Base-by-base conservation (phyloP, 192 early-diverging fungal genomes). In the Oehlia diaphana region DNA sequence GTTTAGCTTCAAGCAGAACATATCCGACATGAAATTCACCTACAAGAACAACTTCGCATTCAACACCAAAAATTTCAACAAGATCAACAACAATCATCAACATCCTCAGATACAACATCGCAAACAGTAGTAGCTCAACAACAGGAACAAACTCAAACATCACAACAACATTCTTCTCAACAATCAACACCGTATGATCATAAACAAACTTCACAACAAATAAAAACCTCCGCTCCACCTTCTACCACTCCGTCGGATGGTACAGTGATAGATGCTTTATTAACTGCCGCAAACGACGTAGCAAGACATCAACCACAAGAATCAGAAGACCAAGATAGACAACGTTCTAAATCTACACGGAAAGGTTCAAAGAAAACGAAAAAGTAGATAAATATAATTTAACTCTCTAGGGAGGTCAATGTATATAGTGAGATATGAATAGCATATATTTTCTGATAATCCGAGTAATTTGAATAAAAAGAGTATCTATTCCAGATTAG, bases 51-150 rank as follows among this genome's bases (percentile, higher is more conserved):
- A 72, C 70, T 33, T 23, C 70, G 35, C 33, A 9, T 39, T 44
- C 70, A 72, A 33, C 70, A 72, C n/a, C 13, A 72, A 72, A 39
- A 28, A 66, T 66, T 66, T 13, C 26, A 64, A 23, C 63, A 5
- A 64, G 31, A n/a, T 66, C 65, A 66, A 31, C 65, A 31, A 66
- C 26, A 66, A 66, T 66, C 31, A 31, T 66, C 23, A 66, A 16
- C 31, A 31, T 66, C 23, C 23, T 66, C 65, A 33, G 31, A 58
- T 19, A 58, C 13, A 5, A 58, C 50, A 58, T 58, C 50, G 50
- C 50, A 58, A 58, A 58, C 50, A 21, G 14, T 58, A 58, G 16
- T 19, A 58, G 4, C 50, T 58, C 50, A 58, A 58, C 16, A 14
- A 58, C 49, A 50, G 14, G 16, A 19, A 58, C 50, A 58, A 58